phyloP scores from a whole-genome alignment of 345 rosid genomes.

The Ailanthus altissimus region DNA sequence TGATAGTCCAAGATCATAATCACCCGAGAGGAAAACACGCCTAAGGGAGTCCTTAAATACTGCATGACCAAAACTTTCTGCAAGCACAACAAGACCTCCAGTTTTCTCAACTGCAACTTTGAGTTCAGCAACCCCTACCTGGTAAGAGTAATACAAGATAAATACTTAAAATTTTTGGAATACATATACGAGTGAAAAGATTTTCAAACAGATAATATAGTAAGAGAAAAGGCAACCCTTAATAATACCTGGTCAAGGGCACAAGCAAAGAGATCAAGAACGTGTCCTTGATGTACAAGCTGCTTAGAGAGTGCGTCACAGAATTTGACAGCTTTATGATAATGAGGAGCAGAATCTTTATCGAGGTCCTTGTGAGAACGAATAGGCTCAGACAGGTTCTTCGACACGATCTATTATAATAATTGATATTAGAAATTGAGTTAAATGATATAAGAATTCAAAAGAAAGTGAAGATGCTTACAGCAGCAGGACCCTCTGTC shows the following conservation, averaged over 20 bases:
- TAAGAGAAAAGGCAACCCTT: neutral
- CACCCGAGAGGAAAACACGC: conserved; percentile 73
- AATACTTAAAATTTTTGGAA: neutral
- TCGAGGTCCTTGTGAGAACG: conserved; percentile 95
- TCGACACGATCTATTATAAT: conserved; percentile 86
- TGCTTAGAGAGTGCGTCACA: conserved; percentile 80
- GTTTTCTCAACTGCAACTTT: conserved; percentile 92
- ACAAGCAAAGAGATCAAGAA: conserved; percentile 94
- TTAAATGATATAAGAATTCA: neutral
- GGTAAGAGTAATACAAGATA: conserved; percentile 9
- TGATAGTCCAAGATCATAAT: conserved; percentile 77
- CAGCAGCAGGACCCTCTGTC: conserved; percentile 85
- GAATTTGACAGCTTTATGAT: conserved; percentile 78
- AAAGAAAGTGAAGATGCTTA: conserved; percentile 34
- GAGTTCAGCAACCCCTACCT: conserved; percentile 97
- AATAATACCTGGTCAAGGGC: conserved; percentile 80
- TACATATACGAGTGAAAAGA: neutral
- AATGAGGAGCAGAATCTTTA: conserved; percentile 79
- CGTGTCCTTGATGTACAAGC: conserved; percentile 97
- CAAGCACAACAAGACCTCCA: conserved; percentile 96
- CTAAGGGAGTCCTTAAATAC: conserved; percentile 87
- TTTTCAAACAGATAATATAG: neutral
- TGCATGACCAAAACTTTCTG: conserved; percentile 97
- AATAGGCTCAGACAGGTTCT: conserved; percentile 83
- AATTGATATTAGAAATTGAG: too few relatives aligned